These are phyloP conservation scores for Trichophaea hybrida DNA, from an alignment of 2,329 filamentous ascomycete genomes.

Conservation along the genomic window DNA sequence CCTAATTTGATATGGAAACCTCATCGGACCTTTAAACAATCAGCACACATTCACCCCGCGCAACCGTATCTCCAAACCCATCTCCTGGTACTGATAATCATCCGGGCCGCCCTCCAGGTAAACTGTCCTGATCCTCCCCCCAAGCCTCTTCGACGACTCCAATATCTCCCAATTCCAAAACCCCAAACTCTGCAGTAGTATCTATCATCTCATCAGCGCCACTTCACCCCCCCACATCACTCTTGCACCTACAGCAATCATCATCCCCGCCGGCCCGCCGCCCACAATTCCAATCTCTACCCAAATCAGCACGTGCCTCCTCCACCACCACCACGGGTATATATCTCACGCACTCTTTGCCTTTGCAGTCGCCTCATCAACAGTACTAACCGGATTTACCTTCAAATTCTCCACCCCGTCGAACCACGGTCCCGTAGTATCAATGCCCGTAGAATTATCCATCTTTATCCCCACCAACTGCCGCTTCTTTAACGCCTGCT, in stretches of 20 bases:
- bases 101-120: conserved; percentile 46
- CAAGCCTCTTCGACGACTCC: conserved; percentile 46
- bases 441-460: conserved; percentile 38
- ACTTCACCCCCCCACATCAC: no score
- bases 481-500: conserved; percentile 29
- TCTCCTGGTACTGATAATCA: conserved; percentile 53
- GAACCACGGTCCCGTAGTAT: conserved; percentile 46
- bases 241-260: conserved; percentile 38
- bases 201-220: conserved; percentile 10
- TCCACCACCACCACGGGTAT: no score
- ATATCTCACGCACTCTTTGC: no score
- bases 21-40: background rate
- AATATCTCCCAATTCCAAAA: conserved; percentile 48
- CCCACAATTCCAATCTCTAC: conserved; percentile 46
- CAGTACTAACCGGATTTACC: conserved; percentile 39
- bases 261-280: conserved; percentile 50
- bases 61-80: conserved; percentile 47
- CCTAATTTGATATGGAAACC: conserved; percentile 38
- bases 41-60: background rate
- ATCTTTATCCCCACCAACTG: conserved; percentile 33
- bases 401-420: conserved; percentile 47
- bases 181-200: conserved; percentile 39
- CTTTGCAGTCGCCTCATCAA: conserved; percentile 43
- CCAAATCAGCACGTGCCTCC: conserved; percentile 12
- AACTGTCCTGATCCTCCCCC: conserved; percentile 47